Percentiles rank a stretch among this genome's conserved stretches.
These are phyloP conservation scores for Cicer arietinum DNA, from an alignment of 306 rosid genomes.

Conservation along the genomic window DNA sequence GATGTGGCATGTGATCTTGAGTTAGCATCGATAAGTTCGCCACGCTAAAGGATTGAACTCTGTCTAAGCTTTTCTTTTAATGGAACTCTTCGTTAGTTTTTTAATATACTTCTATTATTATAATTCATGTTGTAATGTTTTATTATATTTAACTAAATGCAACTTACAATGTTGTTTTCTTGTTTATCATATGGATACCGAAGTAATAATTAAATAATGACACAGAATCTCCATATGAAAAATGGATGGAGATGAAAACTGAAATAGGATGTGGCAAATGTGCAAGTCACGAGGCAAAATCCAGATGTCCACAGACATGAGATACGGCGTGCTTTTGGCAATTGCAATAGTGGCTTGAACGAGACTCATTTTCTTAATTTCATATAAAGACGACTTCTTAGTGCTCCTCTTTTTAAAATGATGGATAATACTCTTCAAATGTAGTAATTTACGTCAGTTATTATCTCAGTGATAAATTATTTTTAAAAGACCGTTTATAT, in stretches of 20 bases:
- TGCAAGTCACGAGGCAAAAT: conserved; percentile 6
- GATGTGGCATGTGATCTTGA: not conserved
- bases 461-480: too few relatives aligned
- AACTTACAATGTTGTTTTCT: not conserved
- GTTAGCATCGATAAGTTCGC: not conserved
- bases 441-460: too few relatives aligned
- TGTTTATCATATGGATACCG: not conserved
- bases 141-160: not conserved
- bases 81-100: not conserved
- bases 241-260: not conserved
- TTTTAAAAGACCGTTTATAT: too few relatives aligned
- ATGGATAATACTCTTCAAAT: too few relatives aligned
- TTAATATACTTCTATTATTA: not conserved
- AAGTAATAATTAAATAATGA: not conserved
- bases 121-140: not conserved
- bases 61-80: not conserved
- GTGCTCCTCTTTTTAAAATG: too few relatives aligned
- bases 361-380: too few relatives aligned
- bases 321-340: not conserved
- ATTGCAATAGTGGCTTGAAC: not conserved
- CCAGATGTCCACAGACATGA: conserved; percentile 15
- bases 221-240: not conserved
- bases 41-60: too few relatives aligned
- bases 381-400: too few relatives aligned
- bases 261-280: not conserved